Evolutionary conservation across 2,329 filamentous ascomycete species (phyloP), one percentile per base, ranked within the genome.

Genomic region (Diaporthe citrichinensis): DNA sequence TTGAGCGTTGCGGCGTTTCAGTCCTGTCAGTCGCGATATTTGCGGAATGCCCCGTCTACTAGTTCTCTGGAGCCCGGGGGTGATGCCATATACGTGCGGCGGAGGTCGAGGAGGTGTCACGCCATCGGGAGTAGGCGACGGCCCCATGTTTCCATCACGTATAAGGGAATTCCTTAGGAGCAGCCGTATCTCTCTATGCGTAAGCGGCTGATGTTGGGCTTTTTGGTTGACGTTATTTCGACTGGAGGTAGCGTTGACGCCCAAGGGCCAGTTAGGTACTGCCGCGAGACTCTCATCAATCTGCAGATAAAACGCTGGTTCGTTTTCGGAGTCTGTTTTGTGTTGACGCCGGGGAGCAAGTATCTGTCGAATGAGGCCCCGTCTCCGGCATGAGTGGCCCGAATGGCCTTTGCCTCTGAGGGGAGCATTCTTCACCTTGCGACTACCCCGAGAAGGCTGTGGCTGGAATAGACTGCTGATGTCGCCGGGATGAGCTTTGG

Each of bases 1-100:
- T 6, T 55, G 65, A 2, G 65, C 49, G n/a, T 69, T 69, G 65
- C 65, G 65, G 31, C 65, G 65, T 15, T 28, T 39, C 10, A 69
- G 46, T 46, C 34, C 44, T 3, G 31, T 8, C 14, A 36, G 12
- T 28, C 7, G 28, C 23, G 31, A 17, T 23, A 49, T 5, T 36
- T 20, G 44, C 28, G 15, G 28, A 8, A 2, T 28, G 61, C 10
- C 14, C 28, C 7, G 3, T 31, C 2, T 34, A 5, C 31, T 23
- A 23, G 31, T 25, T 23, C 5, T 8, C 17, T 25, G 2, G 44
- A 31, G 20, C 44, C 20, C 31, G 12, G 12, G 4, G 4, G 28
- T n/a, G 44, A 36, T 20, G 3, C 62, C 62, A 25, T 51, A 51
- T 1, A 67, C 20, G 23, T 67, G 62, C 36, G 20, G 44, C 28